Percentiles rank a stretch among this genome's conserved stretches.
Conservation (phyloP, 148 eudicot species). For the Simmondsia chinensis region DNA sequence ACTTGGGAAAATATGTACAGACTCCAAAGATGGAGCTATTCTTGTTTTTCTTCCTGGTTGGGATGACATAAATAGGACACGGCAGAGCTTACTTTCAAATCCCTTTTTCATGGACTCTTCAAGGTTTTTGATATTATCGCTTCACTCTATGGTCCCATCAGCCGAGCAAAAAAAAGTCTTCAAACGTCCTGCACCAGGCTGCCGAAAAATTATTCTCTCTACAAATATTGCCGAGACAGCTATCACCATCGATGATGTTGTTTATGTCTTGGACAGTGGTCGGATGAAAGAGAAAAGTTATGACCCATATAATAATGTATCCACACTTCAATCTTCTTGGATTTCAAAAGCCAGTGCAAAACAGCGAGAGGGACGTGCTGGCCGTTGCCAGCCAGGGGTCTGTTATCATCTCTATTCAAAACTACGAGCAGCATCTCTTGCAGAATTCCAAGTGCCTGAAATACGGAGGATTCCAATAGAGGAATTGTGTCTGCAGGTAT, state of each 20-base stretch:
- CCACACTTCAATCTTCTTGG: slow-evolving; percentile 91
- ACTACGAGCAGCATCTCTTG: slow-evolving; percentile 55
- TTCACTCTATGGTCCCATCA: slow-evolving; percentile 88
- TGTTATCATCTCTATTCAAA: slow-evolving; percentile 91
- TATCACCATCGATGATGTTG: slow-evolving; percentile 89
- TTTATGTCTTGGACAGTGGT: slow-evolving; percentile 88
- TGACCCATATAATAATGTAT: slow-evolving; percentile 82
- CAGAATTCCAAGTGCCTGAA: slow-evolving; percentile 89
- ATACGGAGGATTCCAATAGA: slow-evolving; percentile 80
- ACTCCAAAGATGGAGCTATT: slow-evolving; percentile 71
- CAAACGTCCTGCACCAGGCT: slow-evolving; percentile 53
- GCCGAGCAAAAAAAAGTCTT: slow-evolving; percentile 84
- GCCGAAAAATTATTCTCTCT: slow-evolving; percentile 89
- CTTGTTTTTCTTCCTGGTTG: slow-evolving; percentile 95
- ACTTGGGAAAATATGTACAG: slow-evolving; percentile 62
- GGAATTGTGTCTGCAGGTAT: slow-evolving; percentile 96
- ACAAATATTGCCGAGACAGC: slow-evolving; percentile 96
- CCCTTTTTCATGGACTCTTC: slow-evolving; percentile 47
- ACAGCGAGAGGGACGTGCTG: slow-evolving; percentile 99
- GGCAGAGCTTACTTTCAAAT: slow-evolving; percentile 36
- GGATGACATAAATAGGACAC: slow-evolving; percentile 77
- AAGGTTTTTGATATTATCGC: slow-evolving; percentile 51
- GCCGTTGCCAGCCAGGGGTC: slow-evolving; percentile 92
- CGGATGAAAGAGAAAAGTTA: slow-evolving; percentile 93
- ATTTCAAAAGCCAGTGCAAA: slow-evolving; percentile 91